Evolutionary conservation across 108 stramenopile species (phyloP), one percentile per base, ranked within the genome.

Genomic region (Skeletonema tropicum): DNA sequence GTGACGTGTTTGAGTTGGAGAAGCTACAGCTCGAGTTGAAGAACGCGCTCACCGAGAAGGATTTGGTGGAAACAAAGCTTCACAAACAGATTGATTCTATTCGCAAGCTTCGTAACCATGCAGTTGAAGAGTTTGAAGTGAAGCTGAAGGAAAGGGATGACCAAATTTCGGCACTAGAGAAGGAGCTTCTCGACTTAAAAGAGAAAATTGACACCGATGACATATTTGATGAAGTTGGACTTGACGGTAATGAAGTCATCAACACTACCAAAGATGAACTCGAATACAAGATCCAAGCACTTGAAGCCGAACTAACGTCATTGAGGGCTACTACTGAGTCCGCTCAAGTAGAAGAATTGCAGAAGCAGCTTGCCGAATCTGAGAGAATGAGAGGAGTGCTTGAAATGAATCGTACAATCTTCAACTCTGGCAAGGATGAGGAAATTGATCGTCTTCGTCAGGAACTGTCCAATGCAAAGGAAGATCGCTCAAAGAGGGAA

Each of bases 381-480:
- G 75, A 90, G 31, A 52, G 75, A 35, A 83, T 77, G 63, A 75
- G 85, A 71, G 85, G 80, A 73, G 65, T 68, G 19, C 73, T 83
- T 14, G 89, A 92, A 62, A 82, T 84, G 55, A 85, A 90, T 35
- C 46, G 88, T 52, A 67, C 74, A 0, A 59, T 85, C 10, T 59
- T 89, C 9, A 72, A 80, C 29, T 60, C 73, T 26, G 74, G 80
- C 26, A 94, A 90, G 70, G 89, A 94, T 66, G 77, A 64, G 1
- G 76, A 78, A 26, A 89, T 94, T 48, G 91, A 92, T 64, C 77
- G 78, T 30, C 90, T 94, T 26, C 80, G 85, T 21, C 88, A 71
- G 57, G 87, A 88, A 45, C 72, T 94, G 6, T 63, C 83, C 5
- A 79, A 81, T 62, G 60, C 76, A 29, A 86, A 90, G 48, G 83